phyloP scores from a whole-genome alignment of 805 yeast genomes.

The Dipodascus geniculatus region DNA sequence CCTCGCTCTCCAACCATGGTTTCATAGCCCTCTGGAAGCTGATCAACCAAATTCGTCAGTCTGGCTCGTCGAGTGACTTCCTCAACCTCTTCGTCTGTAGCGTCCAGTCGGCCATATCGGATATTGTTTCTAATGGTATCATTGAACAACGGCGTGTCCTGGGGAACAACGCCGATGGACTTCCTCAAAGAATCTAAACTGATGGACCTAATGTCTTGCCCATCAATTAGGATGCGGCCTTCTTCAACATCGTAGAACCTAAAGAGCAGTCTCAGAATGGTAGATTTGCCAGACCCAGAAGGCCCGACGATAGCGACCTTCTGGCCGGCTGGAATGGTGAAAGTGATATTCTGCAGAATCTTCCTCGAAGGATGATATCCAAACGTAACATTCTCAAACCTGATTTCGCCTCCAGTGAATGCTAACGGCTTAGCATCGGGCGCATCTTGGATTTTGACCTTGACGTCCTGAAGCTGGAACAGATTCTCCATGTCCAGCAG shows the following conservation, averaged over 20 bases:
- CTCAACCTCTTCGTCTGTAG: conserved; percentile 60
- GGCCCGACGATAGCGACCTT: conserved; percentile 95
- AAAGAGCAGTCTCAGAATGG: conserved; percentile 71
- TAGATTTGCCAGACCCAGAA: conserved; percentile 91
- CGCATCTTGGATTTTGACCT: conserved; percentile 50
- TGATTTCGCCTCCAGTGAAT: conserved; percentile 63
- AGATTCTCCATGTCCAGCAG: conserved; percentile 91
- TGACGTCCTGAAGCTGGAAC: conserved; percentile 70
- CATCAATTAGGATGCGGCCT: conserved; percentile 78
- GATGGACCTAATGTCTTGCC: conserved; percentile 70
- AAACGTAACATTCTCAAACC: conserved; percentile 83
- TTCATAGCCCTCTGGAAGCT: conserved; percentile 71
- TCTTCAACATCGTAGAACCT: conserved; percentile 75
- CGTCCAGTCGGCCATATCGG: conserved; percentile 67
- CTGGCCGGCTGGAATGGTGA: conserved; percentile 80
- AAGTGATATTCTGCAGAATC: conserved; percentile 67
- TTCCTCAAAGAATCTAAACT: conserved; percentile 63
- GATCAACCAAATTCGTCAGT: conserved; percentile 46
- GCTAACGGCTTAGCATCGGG: conserved; percentile 51
- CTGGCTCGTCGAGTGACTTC: conserved; percentile 59
- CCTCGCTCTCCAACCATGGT: conserved; percentile 93
- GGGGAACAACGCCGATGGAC: conserved; percentile 88
- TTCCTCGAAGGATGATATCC: conserved; percentile 87
- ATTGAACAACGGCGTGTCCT: conserved; percentile 91
- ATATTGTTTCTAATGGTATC: conserved; percentile 82